A percentile compares a stretch with the other conserved stretches of the same genome.
phyloP scores from a whole-genome alignment of 441 rosid species.

The Populus hybrid region DNA sequence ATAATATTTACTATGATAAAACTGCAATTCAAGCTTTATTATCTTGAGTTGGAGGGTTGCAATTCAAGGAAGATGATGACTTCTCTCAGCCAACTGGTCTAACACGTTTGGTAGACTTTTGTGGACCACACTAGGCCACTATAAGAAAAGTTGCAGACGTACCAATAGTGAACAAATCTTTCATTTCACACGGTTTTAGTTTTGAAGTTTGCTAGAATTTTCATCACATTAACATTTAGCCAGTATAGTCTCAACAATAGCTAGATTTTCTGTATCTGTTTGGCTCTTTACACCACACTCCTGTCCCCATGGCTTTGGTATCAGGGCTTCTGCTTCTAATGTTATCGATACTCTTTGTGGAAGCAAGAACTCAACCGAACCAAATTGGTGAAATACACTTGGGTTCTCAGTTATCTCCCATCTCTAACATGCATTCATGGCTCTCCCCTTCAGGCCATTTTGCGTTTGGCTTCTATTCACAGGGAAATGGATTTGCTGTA shows the following conservation, averaged over 20 bases:
- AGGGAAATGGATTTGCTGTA: conserved; percentile 19
- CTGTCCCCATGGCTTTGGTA: background rate
- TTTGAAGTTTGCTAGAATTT: background rate
- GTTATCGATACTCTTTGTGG: background rate
- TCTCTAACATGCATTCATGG: conserved; percentile 16
- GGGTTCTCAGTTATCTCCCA: background rate
- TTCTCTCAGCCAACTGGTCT: too few relatives aligned
- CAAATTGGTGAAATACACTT: background rate
- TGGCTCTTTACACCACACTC: background rate
- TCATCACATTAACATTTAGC: background rate
- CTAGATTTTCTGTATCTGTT: background rate
- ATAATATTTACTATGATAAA: too few relatives aligned
- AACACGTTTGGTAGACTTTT: too few relatives aligned
- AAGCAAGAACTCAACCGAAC: background rate
- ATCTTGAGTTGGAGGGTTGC: too few relatives aligned
- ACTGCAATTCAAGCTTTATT: too few relatives aligned
- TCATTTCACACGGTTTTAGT: background rate
- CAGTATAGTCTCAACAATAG: background rate
- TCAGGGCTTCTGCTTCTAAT: background rate
- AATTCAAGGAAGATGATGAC: too few relatives aligned
- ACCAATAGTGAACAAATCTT: too few relatives aligned
- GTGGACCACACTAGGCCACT: too few relatives aligned
- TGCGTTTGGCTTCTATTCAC: conserved; percentile 29
- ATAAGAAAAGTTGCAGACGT: too few relatives aligned
- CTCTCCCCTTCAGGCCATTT: conserved; percentile 29